phyloP scores from a whole-genome alignment of 495 filamentous ascomycete species.

The Annulohypoxylon stygium region DNA sequence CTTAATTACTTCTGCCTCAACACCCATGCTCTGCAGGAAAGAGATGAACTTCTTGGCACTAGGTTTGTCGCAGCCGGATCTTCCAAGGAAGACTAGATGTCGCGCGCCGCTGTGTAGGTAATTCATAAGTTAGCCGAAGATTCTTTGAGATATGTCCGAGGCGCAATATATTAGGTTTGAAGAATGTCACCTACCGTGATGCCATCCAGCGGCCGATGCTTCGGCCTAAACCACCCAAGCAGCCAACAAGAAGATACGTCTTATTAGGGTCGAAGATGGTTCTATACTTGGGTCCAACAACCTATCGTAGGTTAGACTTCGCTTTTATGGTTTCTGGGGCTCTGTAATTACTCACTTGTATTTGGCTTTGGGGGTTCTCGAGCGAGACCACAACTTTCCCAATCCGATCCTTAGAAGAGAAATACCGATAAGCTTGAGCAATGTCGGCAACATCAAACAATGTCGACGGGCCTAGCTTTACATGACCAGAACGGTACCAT shows the following conservation, averaged over 20 bases:
- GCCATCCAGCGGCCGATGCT: constrained; percentile 63
- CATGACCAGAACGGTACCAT: constrained; percentile 1
- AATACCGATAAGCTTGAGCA: constrained; percentile 38
- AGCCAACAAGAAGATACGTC: constrained; percentile 65
- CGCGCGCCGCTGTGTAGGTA: constrained; percentile 55
- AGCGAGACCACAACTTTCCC: constrained; percentile 66
- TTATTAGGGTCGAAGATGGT: constrained; percentile 45
- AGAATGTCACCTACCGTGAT: constrained; percentile 23
- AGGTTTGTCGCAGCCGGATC: constrained; percentile 54
- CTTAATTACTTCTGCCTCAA: constrained; percentile 34
- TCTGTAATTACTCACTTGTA: constrained; percentile 11
- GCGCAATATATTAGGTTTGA: not conserved
- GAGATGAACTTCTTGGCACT: constrained; percentile 46
- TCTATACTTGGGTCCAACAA: constrained; percentile 21
- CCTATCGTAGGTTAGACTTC: constrained; percentile 14
- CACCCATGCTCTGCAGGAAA: constrained; percentile 47
- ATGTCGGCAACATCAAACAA: constrained; percentile 12
- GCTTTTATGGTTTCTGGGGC: no score
- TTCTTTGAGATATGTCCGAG: not conserved
- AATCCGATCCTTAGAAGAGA: constrained; percentile 50
- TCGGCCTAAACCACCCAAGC: constrained; percentile 67
- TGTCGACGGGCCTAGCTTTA: not conserved
- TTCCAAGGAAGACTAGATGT: constrained; percentile 62
- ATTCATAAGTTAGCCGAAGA: not conserved
- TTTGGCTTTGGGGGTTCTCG: constrained; percentile 41